Percentiles rank a stretch among this genome's conserved stretches.
phyloP scores from a whole-genome alignment of 1,284 basidiomycete genomes.

The Testicularia cyperi region DNA sequence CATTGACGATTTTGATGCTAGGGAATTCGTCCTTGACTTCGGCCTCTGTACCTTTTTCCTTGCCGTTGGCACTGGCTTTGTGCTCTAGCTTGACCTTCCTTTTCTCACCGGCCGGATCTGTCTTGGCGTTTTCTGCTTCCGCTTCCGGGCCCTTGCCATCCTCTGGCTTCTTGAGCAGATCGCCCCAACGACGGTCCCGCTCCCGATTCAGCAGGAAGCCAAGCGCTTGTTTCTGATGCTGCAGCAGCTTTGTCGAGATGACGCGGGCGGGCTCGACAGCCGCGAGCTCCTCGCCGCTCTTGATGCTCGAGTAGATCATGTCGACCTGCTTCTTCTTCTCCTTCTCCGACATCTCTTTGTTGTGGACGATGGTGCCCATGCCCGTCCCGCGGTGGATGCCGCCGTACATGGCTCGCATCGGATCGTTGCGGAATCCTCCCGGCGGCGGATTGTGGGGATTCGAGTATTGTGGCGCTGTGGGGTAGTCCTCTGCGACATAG shows the following conservation, averaged over 20 bases:
- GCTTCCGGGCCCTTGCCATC: conserved; percentile 1
- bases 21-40: neutral
- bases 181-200: conserved; percentile 43
- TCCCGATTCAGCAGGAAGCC: conserved; percentile 95
- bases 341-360: conserved; percentile 66
- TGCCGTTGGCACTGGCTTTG: too few species aligned
- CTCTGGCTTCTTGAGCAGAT: conserved; percentile 27
- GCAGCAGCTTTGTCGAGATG: conserved; percentile 85
- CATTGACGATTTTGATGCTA: too few species aligned
- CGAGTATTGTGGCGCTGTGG: conserved; percentile 69
- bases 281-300: conserved; percentile 78
- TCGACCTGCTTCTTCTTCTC: conserved; percentile 91
- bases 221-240: conserved; percentile 96
- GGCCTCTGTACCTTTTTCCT: neutral
- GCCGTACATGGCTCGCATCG: conserved; percentile 5
- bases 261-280: conserved; percentile 78
- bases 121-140: too few species aligned
- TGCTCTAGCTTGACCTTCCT: too few species aligned
- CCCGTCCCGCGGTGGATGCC: conserved; percentile 61
- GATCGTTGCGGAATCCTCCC: conserved; percentile 19
- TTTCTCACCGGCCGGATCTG: too few species aligned
- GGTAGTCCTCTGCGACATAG: conserved; percentile 67
- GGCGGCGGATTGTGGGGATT: conserved; percentile 71
- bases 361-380: conserved; percentile 31
- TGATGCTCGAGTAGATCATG: conserved; percentile 84